Conservation (phyloP, 2,329 filamentous ascomycete species). For the Fusarium subglutinans region DNA sequence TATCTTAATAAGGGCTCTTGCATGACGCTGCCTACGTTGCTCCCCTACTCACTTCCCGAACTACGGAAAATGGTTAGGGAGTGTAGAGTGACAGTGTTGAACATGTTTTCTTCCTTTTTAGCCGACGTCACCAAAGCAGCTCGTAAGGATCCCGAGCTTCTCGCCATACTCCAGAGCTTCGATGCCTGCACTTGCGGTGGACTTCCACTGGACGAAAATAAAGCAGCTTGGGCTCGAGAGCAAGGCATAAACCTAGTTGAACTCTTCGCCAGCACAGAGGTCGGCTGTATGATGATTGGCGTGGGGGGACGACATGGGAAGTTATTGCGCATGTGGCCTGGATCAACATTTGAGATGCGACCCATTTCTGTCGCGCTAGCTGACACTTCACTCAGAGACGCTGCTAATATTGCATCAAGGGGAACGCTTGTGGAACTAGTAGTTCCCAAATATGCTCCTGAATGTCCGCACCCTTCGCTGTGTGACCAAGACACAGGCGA, state of each 20-base stretch:
- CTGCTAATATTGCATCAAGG: background rate
- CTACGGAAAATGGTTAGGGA: background rate
- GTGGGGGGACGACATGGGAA: background rate
- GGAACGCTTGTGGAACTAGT: background rate
- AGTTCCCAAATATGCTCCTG: background rate
- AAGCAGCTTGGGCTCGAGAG: background rate
- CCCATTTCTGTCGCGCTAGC: background rate
- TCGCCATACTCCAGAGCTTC: background rate
- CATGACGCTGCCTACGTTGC: background rate
- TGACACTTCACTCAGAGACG: rapidly evolving
- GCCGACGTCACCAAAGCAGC: background rate
- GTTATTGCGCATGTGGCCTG: background rate
- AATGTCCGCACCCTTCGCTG: background rate
- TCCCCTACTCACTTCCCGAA: background rate
- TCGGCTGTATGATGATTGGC: background rate
- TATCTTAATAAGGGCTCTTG: background rate
- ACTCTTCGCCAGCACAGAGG: background rate
- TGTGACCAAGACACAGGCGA: background rate
- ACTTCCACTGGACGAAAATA: background rate
- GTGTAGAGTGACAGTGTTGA: background rate
- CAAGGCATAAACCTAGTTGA: background rate
- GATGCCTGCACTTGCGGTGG: background rate
- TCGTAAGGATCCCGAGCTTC: background rate
- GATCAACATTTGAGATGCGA: background rate
- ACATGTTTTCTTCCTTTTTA: background rate